Evolutionary conservation across 176 grass and related monocot genomes (phyloP).

Genomic region (Triticum urartu): DNA sequence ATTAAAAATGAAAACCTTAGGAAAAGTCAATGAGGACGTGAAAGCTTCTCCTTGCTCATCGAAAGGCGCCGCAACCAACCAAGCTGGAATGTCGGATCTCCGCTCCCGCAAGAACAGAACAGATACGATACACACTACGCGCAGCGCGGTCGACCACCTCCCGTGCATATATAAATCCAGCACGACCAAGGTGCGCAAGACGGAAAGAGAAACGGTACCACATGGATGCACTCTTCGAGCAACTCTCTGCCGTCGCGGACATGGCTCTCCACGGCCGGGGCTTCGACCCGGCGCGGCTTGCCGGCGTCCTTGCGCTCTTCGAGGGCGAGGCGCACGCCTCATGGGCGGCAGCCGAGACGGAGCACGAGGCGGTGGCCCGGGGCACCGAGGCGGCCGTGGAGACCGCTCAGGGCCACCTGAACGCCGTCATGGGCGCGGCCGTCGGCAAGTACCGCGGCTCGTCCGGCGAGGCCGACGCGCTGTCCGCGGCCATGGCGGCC

Average conservation of each 20-base stretch:
- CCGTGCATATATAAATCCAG: not conserved
- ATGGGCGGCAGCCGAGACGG: constrained; percentile 21
- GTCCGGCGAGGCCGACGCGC: constrained; percentile 5
- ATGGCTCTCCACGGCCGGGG: constrained; percentile 19
- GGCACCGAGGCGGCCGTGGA: constrained; percentile 17
- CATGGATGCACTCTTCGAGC: constrained; percentile 57
- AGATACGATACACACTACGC: not conserved
- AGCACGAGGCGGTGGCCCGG: constrained; percentile 14
- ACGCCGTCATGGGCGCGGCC: constrained; percentile 32
- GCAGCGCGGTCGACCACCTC: not conserved
- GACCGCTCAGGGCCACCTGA: constrained; percentile 25
- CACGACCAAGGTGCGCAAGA: not conserved
- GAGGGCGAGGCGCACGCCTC: constrained; percentile 26
- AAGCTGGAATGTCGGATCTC: constrained; percentile 15
- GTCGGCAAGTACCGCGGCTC: constrained; percentile 23
- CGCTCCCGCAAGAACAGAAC: not conserved
- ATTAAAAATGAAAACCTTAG: too few relatives aligned
- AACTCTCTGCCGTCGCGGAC: constrained; percentile 29
- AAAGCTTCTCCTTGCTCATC: not conserved
- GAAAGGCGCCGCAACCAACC: constrained; percentile 10
- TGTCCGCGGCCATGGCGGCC: constrained; percentile 31
- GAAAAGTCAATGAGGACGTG: too few relatives aligned
- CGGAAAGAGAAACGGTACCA: not conserved
- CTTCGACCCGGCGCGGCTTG: constrained; percentile 33
- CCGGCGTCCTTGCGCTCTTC: constrained; percentile 45